A percentile compares a stretch with the other conserved stretches of the same genome.
Conservation (phyloP, 1,139 yeast genomes). For the Kurtzmaniella quercitrusa region DNA sequence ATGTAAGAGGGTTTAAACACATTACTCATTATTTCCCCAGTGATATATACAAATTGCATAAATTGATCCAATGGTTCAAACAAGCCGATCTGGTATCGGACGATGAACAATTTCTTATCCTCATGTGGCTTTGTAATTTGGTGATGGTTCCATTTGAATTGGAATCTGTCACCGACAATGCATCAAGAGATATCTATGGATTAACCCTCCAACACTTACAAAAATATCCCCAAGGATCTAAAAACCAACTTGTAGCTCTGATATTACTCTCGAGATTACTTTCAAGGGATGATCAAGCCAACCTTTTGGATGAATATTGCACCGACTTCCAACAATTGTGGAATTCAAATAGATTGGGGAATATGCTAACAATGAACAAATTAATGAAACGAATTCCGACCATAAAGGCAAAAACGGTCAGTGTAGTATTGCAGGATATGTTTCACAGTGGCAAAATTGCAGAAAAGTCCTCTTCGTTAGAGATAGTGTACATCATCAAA, state of each 20-base stretch:
- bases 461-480: slow-evolving; percentile 17
- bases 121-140: slow-evolving; percentile 74
- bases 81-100: slow-evolving; percentile 33
- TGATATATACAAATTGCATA: slow-evolving; percentile 48
- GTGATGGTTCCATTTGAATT: slow-evolving; percentile 70
- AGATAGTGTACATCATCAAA: slow-evolving; percentile 30
- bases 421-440: slow-evolving; percentile 7
- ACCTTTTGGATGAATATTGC: slow-evolving; percentile 19
- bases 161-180: slow-evolving; percentile 27
- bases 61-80: slow-evolving; percentile 22
- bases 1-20: slow-evolving; percentile 62
- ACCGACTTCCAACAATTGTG: not conserved
- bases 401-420: slow-evolving; percentile 9
- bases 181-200: slow-evolving; percentile 31
- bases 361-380: slow-evolving; percentile 35
- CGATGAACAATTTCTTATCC: slow-evolving; percentile 48
- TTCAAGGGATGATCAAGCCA: slow-evolving; percentile 25
- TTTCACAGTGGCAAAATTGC: slow-evolving; percentile 5
- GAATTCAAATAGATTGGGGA: slow-evolving; percentile 25
- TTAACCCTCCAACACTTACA: slow-evolving; percentile 26
- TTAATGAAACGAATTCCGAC: slow-evolving; percentile 27
- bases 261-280: slow-evolving; percentile 33
- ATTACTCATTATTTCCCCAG: slow-evolving; percentile 56
- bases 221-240: slow-evolving; percentile 22
- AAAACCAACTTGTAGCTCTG: slow-evolving; percentile 31